Evolutionary conservation across 2,329 filamentous ascomycete species (phyloP), one percentile per base, ranked within the genome.

Genomic region (Penicillium decumbens): DNA sequence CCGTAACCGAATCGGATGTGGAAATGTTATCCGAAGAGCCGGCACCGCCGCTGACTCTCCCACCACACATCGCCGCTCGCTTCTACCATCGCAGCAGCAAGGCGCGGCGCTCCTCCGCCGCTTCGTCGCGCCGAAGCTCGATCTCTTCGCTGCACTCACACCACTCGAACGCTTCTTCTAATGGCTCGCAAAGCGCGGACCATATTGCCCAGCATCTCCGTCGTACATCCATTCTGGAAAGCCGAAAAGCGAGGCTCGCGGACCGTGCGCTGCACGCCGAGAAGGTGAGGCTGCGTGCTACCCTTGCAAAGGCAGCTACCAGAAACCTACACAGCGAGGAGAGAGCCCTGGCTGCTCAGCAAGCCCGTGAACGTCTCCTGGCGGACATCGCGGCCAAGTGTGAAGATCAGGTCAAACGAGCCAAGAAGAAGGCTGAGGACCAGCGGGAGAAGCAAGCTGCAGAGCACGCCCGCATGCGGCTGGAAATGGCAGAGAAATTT

Each of bases 361-460:
- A 83, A 46, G 79, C 82, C 15, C 78, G 83, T 49, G 81, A 85
- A 70, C 80, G 80, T 54, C 75, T 83, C 50, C 66, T 85, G 43
- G 82, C 82, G 3, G 81, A 84, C 57, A 82, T 85, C 9, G 78
- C 82, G 6, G 81, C 82, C 54, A 77, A 80, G 64, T 85, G 82
- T 61, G 82, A 83, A 49, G 82, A 84, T 61, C 81, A 85, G 64
- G 82, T 85, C 27, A 75, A 79, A 53, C 75, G 81, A 33, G 82
- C 82, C 38, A 85, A 85, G 73, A 80, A 82, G 66, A 79, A 84
- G 45, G 82, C 82, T 7, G 82, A 85, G 67, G 82, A 85, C 54
- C 82, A 81, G 59, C 80, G 81, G 61, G 81, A 84, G 65, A 75
- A 78, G 57, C 82, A 82, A 65, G 79, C 81, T 32, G 80, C 81